Evolutionary conservation across 208 protist species (phyloP), one percentile per base, ranked within the genome.

Genomic region (Leishmania aethiopica): DNA sequence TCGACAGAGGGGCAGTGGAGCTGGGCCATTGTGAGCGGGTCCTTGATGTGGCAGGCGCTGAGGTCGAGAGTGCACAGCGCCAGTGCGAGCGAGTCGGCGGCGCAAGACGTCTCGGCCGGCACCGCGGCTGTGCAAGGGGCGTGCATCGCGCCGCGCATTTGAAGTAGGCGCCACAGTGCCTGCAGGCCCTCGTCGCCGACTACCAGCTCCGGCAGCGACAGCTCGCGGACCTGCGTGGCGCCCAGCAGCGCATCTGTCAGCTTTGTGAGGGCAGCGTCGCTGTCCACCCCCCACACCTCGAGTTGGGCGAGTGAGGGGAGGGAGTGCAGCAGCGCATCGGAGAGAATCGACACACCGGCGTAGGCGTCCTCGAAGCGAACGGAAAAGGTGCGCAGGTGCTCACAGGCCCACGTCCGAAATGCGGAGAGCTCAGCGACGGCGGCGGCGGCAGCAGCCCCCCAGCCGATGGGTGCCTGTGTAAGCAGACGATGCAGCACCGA

Each of bases 151-250:
- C 15, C 53, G 19, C 74, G 74, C 17, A 25, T 78, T 51, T 10
- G 74, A 32, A 67, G 49, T 3, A 66, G 49, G 15, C 74, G 53
- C 74, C 74, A 78, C 47, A 78, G 74, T 28, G 17, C 74, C 42
- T 66, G 74, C 3, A 78, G 74, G 15, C 74, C 74, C 19, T 78
- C 74, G 53, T 78, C 74, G 19, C n/a, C 53, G 8, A 66, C 57
- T 37, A 55, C 74, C 57, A 78, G 53, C 19, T 78, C 74, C 19
- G 74, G 74, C 17, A 78, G 74, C 37, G 74, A 78, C 74, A 78
- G 57, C 53, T n/a, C 74, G 17, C 35, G 57, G 37, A 78, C 57
- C 53, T 78, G 74, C 35, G 74, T 78, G 47, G 74, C 74, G 28
- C 53, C 74, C 19, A 59, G 17, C n/a, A 78, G 74, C 40, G 74